These are phyloP conservation scores for Boletus coccyginus DNA, from an alignment of 768 basidiomycete species.

Conservation along the genomic window DNA sequence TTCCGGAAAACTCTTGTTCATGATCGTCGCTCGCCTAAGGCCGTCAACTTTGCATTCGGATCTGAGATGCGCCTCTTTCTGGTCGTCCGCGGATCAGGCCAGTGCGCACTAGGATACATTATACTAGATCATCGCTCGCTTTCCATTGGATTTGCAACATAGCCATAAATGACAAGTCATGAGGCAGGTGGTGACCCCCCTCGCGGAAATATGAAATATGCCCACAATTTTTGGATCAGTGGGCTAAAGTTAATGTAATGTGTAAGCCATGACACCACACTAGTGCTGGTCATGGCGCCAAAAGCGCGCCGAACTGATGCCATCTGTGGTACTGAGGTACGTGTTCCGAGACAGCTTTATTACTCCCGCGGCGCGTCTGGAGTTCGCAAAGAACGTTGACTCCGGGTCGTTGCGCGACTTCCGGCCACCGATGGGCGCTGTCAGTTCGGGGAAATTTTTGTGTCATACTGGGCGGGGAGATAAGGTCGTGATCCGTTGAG, in stretches of 20 bases:
- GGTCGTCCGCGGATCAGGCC: slow-evolving; percentile 27
- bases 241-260: background rate
- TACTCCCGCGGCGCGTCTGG: slow-evolving; percentile 26
- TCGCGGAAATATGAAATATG: slow-evolving; percentile 1
- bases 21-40: slow-evolving; percentile 26
- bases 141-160: slow-evolving; percentile 11
- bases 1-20: background rate
- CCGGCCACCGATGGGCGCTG: slow-evolving; percentile 15
- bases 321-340: slow-evolving; percentile 4
- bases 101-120: slow-evolving; percentile 3
- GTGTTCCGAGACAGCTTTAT: slow-evolving; percentile 19
- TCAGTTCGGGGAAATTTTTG: slow-evolving; percentile 7
- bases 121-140: background rate
- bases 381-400: slow-evolving; percentile 19
- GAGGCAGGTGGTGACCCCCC: slow-evolving; percentile 2
- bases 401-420: slow-evolving; percentile 10
- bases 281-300: background rate
- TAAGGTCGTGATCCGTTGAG: slow-evolving; percentile 32
- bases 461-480: slow-evolving; percentile 22
- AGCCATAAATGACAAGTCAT: background rate
- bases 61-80: slow-evolving; percentile 22
- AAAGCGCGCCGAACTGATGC: slow-evolving; percentile 2
- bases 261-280: background rate
- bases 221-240: background rate
- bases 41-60: slow-evolving; percentile 10